Conservation (phyloP, 352 stramenopile species). For the Achlya hypogyna region DNA sequence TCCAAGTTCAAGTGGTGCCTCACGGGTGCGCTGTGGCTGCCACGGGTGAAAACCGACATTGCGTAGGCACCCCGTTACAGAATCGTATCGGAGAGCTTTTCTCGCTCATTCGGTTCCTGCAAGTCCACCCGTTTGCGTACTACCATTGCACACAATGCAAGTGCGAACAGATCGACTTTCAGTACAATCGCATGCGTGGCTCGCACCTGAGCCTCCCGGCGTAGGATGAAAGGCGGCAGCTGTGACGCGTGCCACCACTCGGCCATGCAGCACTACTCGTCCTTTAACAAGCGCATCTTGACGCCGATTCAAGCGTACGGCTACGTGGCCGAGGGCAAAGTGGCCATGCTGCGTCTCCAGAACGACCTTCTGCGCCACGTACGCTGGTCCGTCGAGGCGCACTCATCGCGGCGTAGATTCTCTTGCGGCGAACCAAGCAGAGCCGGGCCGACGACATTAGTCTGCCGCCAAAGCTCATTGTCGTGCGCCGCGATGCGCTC, state of each 20-base stretch:
- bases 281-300: conserved; percentile 98
- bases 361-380: conserved; percentile 86
- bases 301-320: conserved; percentile 97
- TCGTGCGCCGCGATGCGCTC: conserved; percentile 72
- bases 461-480: conserved; percentile 80
- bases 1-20: conserved; percentile 97
- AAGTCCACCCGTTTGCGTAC: conserved; percentile 95
- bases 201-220: not conserved
- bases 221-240: conserved; percentile 45
- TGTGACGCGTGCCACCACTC: conserved; percentile 90
- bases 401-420: conserved; percentile 43
- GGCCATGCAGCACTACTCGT: conserved; percentile 94
- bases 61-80: conserved; percentile 87
- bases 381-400: conserved; percentile 36
- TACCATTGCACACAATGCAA: conserved; percentile 95
- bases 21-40: conserved; percentile 71
- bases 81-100: conserved; percentile 94
- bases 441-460: conserved; percentile 94
- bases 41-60: conserved; percentile 3
- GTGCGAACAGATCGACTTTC: conserved; percentile 95
- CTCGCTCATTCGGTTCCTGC: conserved; percentile 95
- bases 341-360: conserved; percentile 95
- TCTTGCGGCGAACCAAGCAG: conserved; percentile 97
- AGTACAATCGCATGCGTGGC: conserved; percentile 42
- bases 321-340: conserved; percentile 86